Evolutionary conservation across 1,139 yeast species (phyloP), one percentile per base, ranked within the genome.

Genomic region (Scheffersomyces illinoinensis): DNA sequence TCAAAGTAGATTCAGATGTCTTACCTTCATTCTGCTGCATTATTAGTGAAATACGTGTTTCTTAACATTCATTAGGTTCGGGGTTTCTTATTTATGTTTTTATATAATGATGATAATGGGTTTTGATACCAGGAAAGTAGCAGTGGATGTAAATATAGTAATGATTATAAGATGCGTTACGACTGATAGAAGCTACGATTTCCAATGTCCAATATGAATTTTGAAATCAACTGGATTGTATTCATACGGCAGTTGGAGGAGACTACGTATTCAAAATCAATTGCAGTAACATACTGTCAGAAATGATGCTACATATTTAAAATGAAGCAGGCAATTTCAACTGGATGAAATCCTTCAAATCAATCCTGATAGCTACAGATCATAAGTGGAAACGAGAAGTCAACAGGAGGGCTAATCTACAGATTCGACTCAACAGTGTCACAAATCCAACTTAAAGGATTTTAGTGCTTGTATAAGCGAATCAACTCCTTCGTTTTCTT

Each of bases 1-100:
- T 56, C 53, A 50, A 56, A 21, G 51, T 47, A 24, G 49, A 55
- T 17, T 43, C 24, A 48, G 51, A 48, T 21, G 17, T 20, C 3
- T 20, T 20, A 17, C 18, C 10, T 48, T 48, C 14, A 20, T 20
- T 19, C 17, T 6, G 26, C 43, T 33, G 43, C 43, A 33, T 33
- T 12, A 33, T 12, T 33, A 33, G 43, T 33, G 14, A 26, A 26
- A 8, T 10, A 10, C 17, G 17, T 10, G 43, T 33, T 33, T 14
- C 12, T 10, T 33, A 33, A 33, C 43, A 8, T 33, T 33, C 43
- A 33, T 8, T 33, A 33, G 14, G 43, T 33, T 33, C 12, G 14
- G 43, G 43, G 7, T 33, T 24, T 33, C 43, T 33, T 33, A 7
- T 33, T 33, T 33, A 33, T 33, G 43, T 10, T 33, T 33, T 33